Percentiles rank a stretch among this genome's conserved stretches.
phyloP scores from a whole-genome alignment of 495 filamentous ascomycete genomes.

The Tuber microsphaerosporum region DNA sequence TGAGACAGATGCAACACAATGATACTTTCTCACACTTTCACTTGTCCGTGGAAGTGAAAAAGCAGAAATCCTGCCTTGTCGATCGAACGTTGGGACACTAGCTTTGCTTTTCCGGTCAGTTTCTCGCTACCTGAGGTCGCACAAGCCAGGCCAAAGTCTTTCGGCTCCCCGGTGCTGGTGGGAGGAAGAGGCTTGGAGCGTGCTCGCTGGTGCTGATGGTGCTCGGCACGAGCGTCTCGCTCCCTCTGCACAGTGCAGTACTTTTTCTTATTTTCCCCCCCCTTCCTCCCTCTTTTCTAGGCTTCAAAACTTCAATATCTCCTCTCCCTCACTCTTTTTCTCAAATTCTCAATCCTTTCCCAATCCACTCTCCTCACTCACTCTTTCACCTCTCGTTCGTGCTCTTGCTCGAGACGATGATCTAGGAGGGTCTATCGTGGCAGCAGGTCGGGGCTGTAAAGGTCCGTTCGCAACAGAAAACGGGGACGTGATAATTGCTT shows the following conservation, averaged over 20 bases:
- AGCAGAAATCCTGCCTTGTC: not conserved
- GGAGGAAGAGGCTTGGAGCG: not conserved
- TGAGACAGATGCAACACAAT: not conserved
- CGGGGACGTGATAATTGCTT: slow-evolving; percentile 36
- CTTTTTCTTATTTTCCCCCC: not conserved
- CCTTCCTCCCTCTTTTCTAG: not conserved
- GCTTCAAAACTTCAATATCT: not conserved
- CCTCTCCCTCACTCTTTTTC: slow-evolving; percentile 12
- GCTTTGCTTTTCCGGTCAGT: not conserved
- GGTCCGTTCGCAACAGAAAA: slow-evolving; percentile 36
- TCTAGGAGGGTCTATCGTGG: slow-evolving; percentile 26
- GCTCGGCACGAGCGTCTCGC: not conserved
- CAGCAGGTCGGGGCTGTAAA: slow-evolving; percentile 27
- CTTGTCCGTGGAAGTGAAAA: not conserved
- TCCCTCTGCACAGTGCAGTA: not conserved
- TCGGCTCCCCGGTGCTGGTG: not conserved
- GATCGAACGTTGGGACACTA: not conserved
- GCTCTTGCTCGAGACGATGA: slow-evolving; percentile 18
- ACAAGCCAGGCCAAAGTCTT: not conserved
- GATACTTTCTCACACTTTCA: not conserved
- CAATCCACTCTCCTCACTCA: not conserved
- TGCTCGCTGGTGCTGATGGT: not conserved
- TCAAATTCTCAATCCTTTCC: slow-evolving; percentile 2
- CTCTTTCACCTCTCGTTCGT: not conserved
- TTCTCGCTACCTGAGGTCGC: not conserved